A percentile compares a stretch with the other conserved stretches of the same genome.
These are phyloP conservation scores for Cyberlindnera lachancei DNA, from an alignment of 805 yeast species.

Conservation along the genomic window DNA sequence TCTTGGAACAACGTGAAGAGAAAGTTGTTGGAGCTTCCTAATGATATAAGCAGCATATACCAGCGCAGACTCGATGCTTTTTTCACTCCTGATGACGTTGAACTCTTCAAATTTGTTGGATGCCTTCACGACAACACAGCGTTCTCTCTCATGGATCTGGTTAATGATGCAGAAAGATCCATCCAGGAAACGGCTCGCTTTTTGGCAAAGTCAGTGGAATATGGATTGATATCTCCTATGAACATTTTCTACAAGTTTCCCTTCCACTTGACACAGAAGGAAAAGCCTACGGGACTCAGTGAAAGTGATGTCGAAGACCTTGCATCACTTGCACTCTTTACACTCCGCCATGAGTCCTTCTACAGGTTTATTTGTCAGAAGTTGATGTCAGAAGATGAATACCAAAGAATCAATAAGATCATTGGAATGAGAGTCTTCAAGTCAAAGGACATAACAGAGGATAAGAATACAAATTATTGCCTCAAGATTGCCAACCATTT, in stretches of 20 bases:
- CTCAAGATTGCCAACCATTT: constrained; percentile 16
- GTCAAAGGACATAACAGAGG: constrained; percentile 1
- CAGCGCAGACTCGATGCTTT: constrained; percentile 12
- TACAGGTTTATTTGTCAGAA: constrained; percentile 25
- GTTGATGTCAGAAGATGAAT: constrained; percentile 22
- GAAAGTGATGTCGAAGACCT: constrained; percentile 28
- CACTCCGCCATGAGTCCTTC: constrained; percentile 35
- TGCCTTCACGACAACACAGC: constrained; percentile 30
- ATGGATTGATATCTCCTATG: constrained; percentile 29
- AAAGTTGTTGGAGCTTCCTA: constrained; percentile 4
- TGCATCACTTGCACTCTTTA: constrained; percentile 29
- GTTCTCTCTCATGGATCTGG: constrained; percentile 30
- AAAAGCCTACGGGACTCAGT: constrained; percentile 19
- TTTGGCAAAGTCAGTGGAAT: constrained; percentile 28
- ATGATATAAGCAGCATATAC: constrained; percentile 11
- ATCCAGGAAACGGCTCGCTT: constrained; percentile 26
- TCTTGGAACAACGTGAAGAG: constrained; percentile 19
- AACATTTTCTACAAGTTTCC: constrained; percentile 41
- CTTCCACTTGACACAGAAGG: constrained; percentile 26
- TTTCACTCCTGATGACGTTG: constrained; percentile 17
- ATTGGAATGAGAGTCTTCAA: constrained; percentile 35
- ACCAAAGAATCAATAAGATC: constrained; percentile 27
- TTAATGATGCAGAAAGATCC: constrained; percentile 29
- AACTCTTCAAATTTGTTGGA: constrained; percentile 33
- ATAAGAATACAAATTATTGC: constrained; percentile 4